Evolutionary conservation across 768 basidiomycete species (phyloP).

Genomic region (Boletus subcaerulescens): DNA sequence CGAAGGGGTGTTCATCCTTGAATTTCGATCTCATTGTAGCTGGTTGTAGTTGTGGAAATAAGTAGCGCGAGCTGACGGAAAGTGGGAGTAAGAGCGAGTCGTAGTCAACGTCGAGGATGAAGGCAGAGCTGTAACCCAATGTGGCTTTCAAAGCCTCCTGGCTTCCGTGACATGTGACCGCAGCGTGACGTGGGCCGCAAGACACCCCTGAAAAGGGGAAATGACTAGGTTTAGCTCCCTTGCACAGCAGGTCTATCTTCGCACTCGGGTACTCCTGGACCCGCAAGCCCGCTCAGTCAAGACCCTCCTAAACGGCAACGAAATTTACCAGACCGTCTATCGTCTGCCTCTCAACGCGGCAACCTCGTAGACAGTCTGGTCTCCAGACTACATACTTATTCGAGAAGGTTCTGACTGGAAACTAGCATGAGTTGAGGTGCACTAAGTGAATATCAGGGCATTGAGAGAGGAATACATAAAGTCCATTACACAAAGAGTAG

Average conservation of each 20-base stretch:
- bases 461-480: too few species aligned
- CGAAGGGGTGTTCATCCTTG: constrained; percentile 99
- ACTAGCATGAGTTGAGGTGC: not conserved
- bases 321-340: too few species aligned
- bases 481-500: too few species aligned
- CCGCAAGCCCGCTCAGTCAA: too few species aligned
- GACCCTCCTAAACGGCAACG: too few species aligned
- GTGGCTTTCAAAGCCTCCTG: constrained; percentile 33
- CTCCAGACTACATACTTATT: too few species aligned
- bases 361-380: too few species aligned
- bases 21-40: constrained; percentile 85
- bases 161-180: constrained; percentile 32
- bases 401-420: not conserved
- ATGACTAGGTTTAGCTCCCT: not conserved
- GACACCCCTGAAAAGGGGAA: constrained; percentile 16
- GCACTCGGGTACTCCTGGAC: too few species aligned
- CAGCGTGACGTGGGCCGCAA: constrained; percentile 24
- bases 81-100: constrained; percentile 12
- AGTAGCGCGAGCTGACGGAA: constrained; percentile 3
- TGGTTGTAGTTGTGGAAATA: constrained; percentile 1
- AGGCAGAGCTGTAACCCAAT: constrained; percentile 21
- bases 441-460: not conserved
- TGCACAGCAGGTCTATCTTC: too few species aligned
- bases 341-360: too few species aligned
- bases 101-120: constrained; percentile 28